Evolutionary conservation across 2,329 filamentous ascomycete genomes (phyloP), one percentile per base, ranked within the genome.

Genomic region (Drechslerella dactyloides): DNA sequence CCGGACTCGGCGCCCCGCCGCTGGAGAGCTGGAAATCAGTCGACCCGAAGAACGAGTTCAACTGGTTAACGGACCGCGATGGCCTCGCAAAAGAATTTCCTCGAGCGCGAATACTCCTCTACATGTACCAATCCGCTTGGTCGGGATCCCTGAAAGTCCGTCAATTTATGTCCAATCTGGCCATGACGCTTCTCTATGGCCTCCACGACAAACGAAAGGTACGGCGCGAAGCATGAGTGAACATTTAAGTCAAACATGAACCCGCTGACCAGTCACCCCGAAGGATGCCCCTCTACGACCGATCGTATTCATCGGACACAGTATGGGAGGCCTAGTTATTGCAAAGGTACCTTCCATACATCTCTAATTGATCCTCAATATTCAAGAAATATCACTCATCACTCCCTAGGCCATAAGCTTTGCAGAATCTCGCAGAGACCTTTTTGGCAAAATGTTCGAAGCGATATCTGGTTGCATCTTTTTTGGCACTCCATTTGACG

Each of bases 281-380:
- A 56, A 79, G 77, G 75, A 77, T 30, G 76, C 73, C 35, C 77
- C 76, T 68, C 60, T 77, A 27, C 77, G 80, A 1, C 81, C 81
- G 0, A 80, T 82, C 8, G 78, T 81, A 0, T 81, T 82, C 37
- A 80, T 82, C 13, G 81, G 80, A 0, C 81, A 82, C 40, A 81
- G 80, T 19, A 82, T 82, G 81, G 81, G 81, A 7, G 81, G 81
- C 5, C 75, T 82, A 4, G 81, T 82, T 0, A 78, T 82, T 33
- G 80, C 81, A 10, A 82, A 82, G 73, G 81, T 64, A 30, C 44
- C 7, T 19, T 13, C n/a, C 1, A 51, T 30, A n/a, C n/a, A n/a
- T 15, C 30, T 24, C 17, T 37, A 11, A 27, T 17, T 33, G 27
- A 8, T 33, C 27, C 4, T 44, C 11, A 44, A 15, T 37, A 37